Evolutionary conservation across 495 filamentous ascomycete genomes (phyloP).

Genomic region (Daldinia loculata): DNA sequence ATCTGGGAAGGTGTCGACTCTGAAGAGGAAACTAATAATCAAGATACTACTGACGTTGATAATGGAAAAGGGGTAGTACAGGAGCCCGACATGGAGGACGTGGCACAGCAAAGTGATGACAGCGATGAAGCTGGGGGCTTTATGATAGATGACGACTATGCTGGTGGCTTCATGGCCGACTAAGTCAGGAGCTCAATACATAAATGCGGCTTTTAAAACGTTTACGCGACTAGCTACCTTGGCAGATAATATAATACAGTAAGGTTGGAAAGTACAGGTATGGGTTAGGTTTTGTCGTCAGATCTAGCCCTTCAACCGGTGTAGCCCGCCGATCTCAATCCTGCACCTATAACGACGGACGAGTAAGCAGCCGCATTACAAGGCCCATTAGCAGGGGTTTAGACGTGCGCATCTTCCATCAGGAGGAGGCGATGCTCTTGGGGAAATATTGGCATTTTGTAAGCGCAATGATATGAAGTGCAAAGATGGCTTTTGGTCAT

Average conservation of each 20-base stretch:
- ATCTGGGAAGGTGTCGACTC: conserved; percentile 64
- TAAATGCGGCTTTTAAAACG: not conserved
- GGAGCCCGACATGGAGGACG: conserved; percentile 25
- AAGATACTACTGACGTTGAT: conserved; percentile 27
- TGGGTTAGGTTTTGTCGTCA: not conserved
- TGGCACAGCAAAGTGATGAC: conserved; percentile 26
- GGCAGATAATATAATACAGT: not conserved
- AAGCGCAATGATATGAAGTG: too few relatives aligned
- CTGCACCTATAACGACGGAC: not conserved
- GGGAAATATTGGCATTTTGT: not conserved
- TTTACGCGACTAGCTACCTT: too few relatives aligned
- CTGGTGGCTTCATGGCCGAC: conserved; percentile 42
- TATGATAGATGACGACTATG: conserved; percentile 44
- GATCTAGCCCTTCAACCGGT: not conserved
- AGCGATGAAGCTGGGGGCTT: conserved; percentile 48
- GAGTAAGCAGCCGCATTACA: not conserved
- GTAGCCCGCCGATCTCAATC: not conserved
- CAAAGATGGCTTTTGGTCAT: not conserved
- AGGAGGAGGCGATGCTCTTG: conserved; percentile 18
- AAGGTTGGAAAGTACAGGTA: not conserved
- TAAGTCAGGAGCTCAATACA: conserved; percentile 1
- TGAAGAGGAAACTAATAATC: conserved; percentile 40
- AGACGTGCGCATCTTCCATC: conserved; percentile 1
- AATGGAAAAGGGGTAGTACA: conserved; percentile 22
- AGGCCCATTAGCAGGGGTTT: not conserved